These are phyloP conservation scores for Aspergillus ibericus DNA, from an alignment of 2,329 filamentous ascomycete genomes.

Conservation along the genomic window DNA sequence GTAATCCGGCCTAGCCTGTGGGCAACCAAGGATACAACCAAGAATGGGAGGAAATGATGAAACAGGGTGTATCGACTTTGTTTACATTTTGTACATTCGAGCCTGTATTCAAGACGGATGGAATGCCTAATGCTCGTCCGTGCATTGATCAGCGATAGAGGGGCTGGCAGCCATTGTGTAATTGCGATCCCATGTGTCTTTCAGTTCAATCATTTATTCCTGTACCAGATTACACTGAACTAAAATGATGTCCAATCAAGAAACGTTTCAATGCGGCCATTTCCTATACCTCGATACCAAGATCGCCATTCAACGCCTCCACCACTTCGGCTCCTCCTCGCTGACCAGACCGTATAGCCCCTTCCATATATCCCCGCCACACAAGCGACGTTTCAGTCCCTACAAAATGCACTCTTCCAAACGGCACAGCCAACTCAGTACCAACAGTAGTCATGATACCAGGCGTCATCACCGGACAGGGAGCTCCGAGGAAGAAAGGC, in stretches of 20 bases:
- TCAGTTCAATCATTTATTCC: too few species aligned
- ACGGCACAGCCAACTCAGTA: background rate
- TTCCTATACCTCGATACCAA: background rate
- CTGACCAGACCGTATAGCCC: background rate
- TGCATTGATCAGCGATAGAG: too few species aligned
- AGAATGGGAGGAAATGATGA: too few species aligned
- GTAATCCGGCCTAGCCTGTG: too few species aligned
- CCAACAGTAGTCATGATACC: background rate
- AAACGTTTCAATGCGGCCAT: too few species aligned
- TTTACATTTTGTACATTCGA: too few species aligned
- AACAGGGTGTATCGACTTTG: too few species aligned
- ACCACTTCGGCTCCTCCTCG: background rate
- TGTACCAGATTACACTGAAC: background rate
- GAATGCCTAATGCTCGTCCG: too few species aligned
- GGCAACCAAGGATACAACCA: too few species aligned
- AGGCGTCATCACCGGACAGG: constrained; percentile 29
- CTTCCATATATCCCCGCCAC: background rate
- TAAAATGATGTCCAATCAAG: background rate
- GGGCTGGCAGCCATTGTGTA: too few species aligned
- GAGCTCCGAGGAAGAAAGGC: constrained; percentile 40
- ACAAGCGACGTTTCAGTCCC: background rate
- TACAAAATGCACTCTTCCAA: background rate
- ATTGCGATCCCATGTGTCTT: too few species aligned
- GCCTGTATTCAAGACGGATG: too few species aligned
- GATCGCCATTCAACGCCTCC: background rate